Conservation (phyloP, 2,329 filamentous ascomycete genomes). For the Neocucurbitaria cava region DNA sequence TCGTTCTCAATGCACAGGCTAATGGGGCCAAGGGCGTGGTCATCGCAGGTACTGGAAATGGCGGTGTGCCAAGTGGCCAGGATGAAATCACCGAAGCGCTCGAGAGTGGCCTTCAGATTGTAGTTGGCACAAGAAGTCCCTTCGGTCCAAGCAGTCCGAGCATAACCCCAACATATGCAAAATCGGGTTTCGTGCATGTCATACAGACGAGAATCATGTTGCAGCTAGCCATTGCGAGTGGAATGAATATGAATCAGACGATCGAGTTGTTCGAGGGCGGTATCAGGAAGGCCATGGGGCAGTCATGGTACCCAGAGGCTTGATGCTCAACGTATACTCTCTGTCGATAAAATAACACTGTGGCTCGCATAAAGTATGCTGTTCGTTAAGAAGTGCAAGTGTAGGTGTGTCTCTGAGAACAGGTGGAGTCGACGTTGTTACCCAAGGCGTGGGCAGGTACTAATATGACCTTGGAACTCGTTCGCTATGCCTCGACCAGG, state of each 20-base stretch:
- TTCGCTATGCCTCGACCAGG: no score
- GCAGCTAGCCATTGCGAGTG: conserved; percentile 39
- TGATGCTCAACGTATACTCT: neutral
- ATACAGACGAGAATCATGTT: conserved; percentile 38
- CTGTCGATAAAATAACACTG: no score
- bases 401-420: no score
- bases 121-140: conserved; percentile 31
- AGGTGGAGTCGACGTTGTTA: no score
- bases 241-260: conserved; percentile 35
- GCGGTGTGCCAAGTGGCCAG: conserved; percentile 27
- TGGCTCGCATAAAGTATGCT: no score
- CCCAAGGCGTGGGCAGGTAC: no score
- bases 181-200: conserved; percentile 31
- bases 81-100: conserved; percentile 28
- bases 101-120: conserved; percentile 31
- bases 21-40: conserved; percentile 36
- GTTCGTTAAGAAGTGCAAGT: no score
- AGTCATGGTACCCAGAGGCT: conserved; percentile 18
- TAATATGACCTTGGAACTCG: no score
- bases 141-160: conserved; percentile 29
- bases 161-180: conserved; percentile 24
- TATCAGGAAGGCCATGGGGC: conserved; percentile 32
- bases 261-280: conserved; percentile 36
- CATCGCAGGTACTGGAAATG: conserved; percentile 37
- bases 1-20: conserved; percentile 28